Base-by-base conservation (phyloP, 2,329 filamentous ascomycete genomes). In the Neurospora sp. region DNA sequence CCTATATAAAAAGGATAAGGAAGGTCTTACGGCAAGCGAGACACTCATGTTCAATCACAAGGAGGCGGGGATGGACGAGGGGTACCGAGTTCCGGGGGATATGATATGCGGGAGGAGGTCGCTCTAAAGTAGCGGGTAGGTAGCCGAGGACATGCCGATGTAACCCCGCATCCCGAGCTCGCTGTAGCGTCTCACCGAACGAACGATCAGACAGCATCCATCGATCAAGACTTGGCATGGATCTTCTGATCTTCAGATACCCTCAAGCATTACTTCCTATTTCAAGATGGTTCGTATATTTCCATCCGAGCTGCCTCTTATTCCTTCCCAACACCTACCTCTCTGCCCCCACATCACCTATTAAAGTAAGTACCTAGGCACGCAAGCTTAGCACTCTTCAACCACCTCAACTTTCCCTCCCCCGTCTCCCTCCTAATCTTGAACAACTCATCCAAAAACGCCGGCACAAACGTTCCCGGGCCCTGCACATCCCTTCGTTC, bases 381-480 rank as follows among this genome's bases (percentile, higher is more conserved):
- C 5, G 19, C 15, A 7, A 76, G 46, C 68, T 72, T 75, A 9
- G 73, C 75, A 68, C 70, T 74, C 52, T 67, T 43, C 69, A 88
- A 76, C 89, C 88, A 91, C 7, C 73, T 74, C 8, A 82, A 67
- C 71, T 88, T 81, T 0, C 83, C 84, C 5, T 77, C 76, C 0
- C 79, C 80, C 3, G 86, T 86, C 39, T 82, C 82, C 73, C 81
- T 81, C 69, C 87, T 73, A 70, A 77, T 88, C 75, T 33, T 78
- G 78, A 74, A 85, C 73, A 90, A 76, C 80, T 87, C 91, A 75
- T 98, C 95, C 58, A 97, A 81, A 76, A 97, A 94, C 0, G 90
- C 90, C 0, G 93, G 91, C 13, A 96, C 89, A 82, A 97, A 97
- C 0, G 89, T 93, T 0, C 95, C 95, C 0, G 95, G 93, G 0